Base-by-base conservation (phyloP, 805 yeast genomes). In the Candida sonorensis region DNA sequence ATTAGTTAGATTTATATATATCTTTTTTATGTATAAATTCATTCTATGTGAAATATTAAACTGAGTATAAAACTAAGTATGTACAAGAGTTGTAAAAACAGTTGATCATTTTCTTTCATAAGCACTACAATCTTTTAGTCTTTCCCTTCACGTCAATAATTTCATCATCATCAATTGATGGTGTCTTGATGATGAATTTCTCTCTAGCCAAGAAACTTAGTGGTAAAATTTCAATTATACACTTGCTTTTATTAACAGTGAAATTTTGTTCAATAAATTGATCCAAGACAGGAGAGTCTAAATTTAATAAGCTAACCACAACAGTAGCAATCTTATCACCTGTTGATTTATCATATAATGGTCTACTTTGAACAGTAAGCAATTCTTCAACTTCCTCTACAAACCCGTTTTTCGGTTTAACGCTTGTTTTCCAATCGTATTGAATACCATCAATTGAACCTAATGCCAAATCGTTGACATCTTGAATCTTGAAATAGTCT, bases 101-200 rank as follows among this genome's bases (percentile, higher is more conserved):
- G n/a, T n/a, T n/a, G n/a, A n/a, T n/a, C n/a, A n/a, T n/a, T n/a
- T n/a, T n/a, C n/a, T n/a, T n/a, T n/a, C n/a, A n/a, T n/a, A n/a
- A n/a, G n/a, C n/a, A 24, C 20, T 34, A 40, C 20, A 44, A 23
- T 9, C 31, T 38, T 33, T 40, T 50, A 11, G 61, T 55, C 25
- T 36, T 48, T 17, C 60, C 61, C 21, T 51, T 41, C 16, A 55
- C 44, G 33, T 50, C 55, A 20, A 55, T 52, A 31, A 50, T 40
- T 13, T 35, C 45, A 30, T 45, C 52, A 26, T 31, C 19, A 20
- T 30, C 35, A 10, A 30, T 24, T 5, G 57, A 48, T n/a, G 53
- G 40, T 0, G 52, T 45, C 26, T 50, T 47, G 9, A 55, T 40
- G 11, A 53, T 28, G 32, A 55, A 53, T n/a, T 37, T 27, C 17